Evolutionary conservation across 768 basidiomycete genomes (phyloP).

Genomic region (Hirschioporus abietinus): DNA sequence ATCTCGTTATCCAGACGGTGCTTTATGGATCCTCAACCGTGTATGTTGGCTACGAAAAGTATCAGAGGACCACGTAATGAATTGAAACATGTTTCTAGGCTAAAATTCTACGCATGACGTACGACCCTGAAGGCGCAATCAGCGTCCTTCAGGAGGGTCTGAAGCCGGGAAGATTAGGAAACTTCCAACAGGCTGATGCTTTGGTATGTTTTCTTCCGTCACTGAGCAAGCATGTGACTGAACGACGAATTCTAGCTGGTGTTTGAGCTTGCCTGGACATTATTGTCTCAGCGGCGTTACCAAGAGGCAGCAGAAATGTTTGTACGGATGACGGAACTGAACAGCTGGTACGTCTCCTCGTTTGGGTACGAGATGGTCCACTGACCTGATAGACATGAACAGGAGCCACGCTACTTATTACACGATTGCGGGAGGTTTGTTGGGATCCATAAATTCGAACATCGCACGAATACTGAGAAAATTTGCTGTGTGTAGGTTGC

Average conservation of each 20-base stretch:
- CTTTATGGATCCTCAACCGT: conserved; percentile 70
- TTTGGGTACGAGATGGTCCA: background rate
- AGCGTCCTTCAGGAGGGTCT: conserved; percentile 54
- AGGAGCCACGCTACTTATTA: conserved; percentile 80
- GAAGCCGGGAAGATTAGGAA: conserved; percentile 38
- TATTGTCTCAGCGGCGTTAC: conserved; percentile 59
- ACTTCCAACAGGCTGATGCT: conserved; percentile 70
- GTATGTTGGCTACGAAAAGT: conserved; percentile 28
- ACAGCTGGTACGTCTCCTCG: conserved; percentile 52
- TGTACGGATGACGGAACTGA: conserved; percentile 56
- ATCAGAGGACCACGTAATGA: no score
- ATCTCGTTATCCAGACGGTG: conserved; percentile 55
- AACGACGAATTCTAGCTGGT: conserved; percentile 40
- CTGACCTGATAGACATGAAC: conserved; percentile 2
- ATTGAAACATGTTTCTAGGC: conserved; percentile 41
- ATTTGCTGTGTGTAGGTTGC: conserved; percentile 40
- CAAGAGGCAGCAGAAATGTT: conserved; percentile 65
- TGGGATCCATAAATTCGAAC: background rate
- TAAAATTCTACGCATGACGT: conserved; percentile 69
- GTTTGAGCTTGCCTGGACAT: conserved; percentile 77
- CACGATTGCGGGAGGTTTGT: conserved; percentile 61
- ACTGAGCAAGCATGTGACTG: background rate
- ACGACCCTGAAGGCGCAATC: conserved; percentile 62
- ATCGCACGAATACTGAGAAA: background rate
- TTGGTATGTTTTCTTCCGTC: conserved; percentile 37